Percentiles rank a stretch among this genome's conserved stretches.
These are phyloP conservation scores for Berkeleyomyces rouxiae DNA, from an alignment of 2,329 filamentous ascomycete genomes.

Conservation along the genomic window DNA sequence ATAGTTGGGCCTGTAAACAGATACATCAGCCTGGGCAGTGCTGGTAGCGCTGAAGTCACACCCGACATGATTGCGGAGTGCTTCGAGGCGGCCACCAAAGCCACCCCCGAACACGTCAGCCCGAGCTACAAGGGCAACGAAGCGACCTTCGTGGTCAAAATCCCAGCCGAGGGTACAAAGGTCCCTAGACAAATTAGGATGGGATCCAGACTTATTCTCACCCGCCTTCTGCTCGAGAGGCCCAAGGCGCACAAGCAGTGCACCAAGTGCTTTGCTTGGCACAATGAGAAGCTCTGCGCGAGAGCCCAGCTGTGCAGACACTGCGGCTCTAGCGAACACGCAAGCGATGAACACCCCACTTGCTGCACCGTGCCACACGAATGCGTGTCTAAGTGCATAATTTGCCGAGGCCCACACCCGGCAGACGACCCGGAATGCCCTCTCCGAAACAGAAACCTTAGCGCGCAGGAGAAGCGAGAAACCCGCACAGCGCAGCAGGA, in stretches of 20 bases:
- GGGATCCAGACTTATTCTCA: neutral
- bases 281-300: neutral
- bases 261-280: neutral
- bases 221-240: neutral
- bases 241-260: neutral
- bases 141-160: neutral
- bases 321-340: neutral
- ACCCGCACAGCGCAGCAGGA: neutral
- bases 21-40: neutral
- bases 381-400: neutral
- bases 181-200: neutral
- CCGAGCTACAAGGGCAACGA: neutral
- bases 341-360: neutral
- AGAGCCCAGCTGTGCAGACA: neutral
- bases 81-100: neutral
- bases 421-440: neutral
- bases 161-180: neutral
- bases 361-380: neutral
- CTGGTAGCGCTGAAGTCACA: neutral
- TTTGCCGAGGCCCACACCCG: neutral
- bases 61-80: neutral
- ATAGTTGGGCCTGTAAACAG: neutral
- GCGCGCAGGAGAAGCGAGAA: neutral
- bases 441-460: neutral
- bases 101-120: neutral